Evolutionary conservation across 805 yeast species (phyloP), one percentile per base, ranked within the genome.

Genomic region (Cyberlindnera misumaiensis): DNA sequence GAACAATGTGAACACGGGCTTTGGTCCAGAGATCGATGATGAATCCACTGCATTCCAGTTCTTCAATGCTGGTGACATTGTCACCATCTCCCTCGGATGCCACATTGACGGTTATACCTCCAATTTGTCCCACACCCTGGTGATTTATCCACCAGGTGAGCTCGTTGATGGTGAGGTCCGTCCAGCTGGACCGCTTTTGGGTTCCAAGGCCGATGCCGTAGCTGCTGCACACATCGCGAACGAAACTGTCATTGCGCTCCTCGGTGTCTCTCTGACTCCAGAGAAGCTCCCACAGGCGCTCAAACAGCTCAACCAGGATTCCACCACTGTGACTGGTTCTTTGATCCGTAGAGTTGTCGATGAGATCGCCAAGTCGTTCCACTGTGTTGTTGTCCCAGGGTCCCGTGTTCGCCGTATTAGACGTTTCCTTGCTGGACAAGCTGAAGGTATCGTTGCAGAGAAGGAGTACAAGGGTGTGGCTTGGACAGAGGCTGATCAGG

Each of bases 91-190:
- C 11, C 69, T 90, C 22, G 98, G 97, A 35, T 89, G 83, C 43
- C 97, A 93, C 47, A 76, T 93, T 49, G 98, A 93, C 62, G 98
- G 98, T 40, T 93, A 89, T 66, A 84, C 97, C 11, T 79, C 95
- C 2, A 76, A 78, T 58, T 78, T 77, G 10, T 77, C 95, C 22
- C 98, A 93, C 62, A 89, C 97, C 2, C 55, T 87, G 45, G 93
- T 88, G 24, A 78, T 88, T 38, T 83, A 77, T 52, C 94, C 94
- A 37, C 77, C 79, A 25, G 80, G 78, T 28, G 68, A 59, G 41
- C 51, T 53, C 30, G 44, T 46, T 37, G 64, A 59, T 17, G 60
- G 63, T 20, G 55, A 61, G 20, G 41, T 61, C 30, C 52, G 53
- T 27, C 89, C 90, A 35, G 61, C 73, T 14, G 93, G 87, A 27